Evolutionary conservation across 1,284 basidiomycete species (phyloP).

Genomic region (Exobasidium rhododendri): DNA sequence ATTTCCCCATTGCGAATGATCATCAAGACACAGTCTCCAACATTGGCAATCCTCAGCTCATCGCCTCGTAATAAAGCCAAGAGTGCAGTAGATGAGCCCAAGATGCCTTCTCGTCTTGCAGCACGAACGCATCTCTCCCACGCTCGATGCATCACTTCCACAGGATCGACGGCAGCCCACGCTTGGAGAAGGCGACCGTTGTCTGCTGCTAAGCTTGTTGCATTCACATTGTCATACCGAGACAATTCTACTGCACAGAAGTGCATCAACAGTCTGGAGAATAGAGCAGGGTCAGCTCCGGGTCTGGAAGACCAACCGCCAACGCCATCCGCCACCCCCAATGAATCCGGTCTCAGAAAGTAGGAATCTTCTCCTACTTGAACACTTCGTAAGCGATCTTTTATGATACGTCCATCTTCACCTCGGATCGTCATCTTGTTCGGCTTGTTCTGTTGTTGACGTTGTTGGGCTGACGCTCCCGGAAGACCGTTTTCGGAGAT

Average conservation of each 20-base stretch:
- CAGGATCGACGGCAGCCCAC: conserved; percentile 56
- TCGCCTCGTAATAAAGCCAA: conserved; percentile 65
- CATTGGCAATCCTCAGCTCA: conserved; percentile 80
- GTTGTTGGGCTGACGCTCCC: not conserved
- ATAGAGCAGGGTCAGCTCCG: conserved; percentile 66
- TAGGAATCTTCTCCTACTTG: conserved; percentile 83
- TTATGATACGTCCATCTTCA: conserved; percentile 40
- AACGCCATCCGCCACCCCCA: conserved; percentile 84
- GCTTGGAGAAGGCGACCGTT: conserved; percentile 32
- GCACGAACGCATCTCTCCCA: conserved; percentile 60
- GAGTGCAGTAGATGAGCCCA: conserved; percentile 62
- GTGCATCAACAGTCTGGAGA: conserved; percentile 82
- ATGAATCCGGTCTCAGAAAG: conserved; percentile 72
- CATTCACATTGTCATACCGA: conserved; percentile 13
- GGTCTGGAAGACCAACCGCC: conserved; percentile 72
- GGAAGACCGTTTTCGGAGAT: not conserved
- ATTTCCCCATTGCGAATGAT: conserved; percentile 74
- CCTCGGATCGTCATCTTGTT: conserved; percentile 32
- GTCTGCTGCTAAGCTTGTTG: conserved; percentile 25
- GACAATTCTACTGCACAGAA: conserved; percentile 65
- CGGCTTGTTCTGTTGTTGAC: not conserved
- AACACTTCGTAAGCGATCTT: conserved; percentile 59
- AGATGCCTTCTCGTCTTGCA: conserved; percentile 59
- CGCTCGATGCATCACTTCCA: conserved; percentile 62
- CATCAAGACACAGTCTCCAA: conserved; percentile 82